Base-by-base conservation (phyloP, 805 yeast species). In the Candida corydali region DNA sequence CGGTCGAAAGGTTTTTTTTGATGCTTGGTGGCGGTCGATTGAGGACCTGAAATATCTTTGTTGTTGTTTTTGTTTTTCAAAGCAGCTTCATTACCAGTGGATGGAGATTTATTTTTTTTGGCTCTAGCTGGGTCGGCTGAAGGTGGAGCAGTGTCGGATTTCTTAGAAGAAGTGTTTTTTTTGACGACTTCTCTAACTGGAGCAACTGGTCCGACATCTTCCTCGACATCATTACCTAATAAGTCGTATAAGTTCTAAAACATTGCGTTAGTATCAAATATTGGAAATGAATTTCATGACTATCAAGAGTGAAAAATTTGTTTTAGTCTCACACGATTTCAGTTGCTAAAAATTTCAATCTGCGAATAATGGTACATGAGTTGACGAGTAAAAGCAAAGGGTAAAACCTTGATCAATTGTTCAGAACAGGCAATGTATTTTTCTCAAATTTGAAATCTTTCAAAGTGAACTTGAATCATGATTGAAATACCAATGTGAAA, bases 31-130 rank as follows among this genome's bases (percentile, higher is more conserved):
- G 78, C 77, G 50, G 78, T 65, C 39, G 71, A 52, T 42, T 71
- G 54, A 52, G 78, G 72, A 51, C 75, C 76, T 42, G 76, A 70
- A 51, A 77, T 79, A 72, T 75, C 67, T 65, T 75, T 75, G 76
- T 93, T 93, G 64, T 82, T 78, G 59, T 66, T 59, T 73, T 77
- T 80, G 75, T 70, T 78, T 65, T 71, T 80, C 64, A 80, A 68
- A 46, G 94, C 95, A 53, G 87, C 95, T 58, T 87, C 95, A 74
- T 86, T 88, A 65, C 93, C 95, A 52, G 86, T 68, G 40, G 82
- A 70, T 63, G 74, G 74, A 57, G 81, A 72, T 64, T 75, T 75
- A 66, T 76, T 76, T 65, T 82, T 79, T 68, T 76, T 82, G 50
- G 94, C 87, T 65, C 72, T 81, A 52, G 86, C 67, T 61, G 86